Percentiles rank a stretch among this genome's conserved stretches.
These are phyloP conservation scores for Sequoia sempervirens DNA, from an alignment of 75 land plant genomes.

Conservation along the genomic window DNA sequence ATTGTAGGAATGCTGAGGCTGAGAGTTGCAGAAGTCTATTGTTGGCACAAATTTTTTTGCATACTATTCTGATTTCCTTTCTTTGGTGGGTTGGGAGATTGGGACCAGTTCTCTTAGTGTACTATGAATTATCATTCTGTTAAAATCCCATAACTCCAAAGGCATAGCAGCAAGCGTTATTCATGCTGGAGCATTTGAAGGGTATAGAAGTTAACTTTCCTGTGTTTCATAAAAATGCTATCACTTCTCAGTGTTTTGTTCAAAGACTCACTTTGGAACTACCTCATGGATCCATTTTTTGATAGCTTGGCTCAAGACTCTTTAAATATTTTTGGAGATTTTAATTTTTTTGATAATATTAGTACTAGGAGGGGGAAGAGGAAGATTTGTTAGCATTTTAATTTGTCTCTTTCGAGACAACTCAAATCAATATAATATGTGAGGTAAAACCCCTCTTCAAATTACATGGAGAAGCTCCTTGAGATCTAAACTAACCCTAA, in stretches of 20 bases:
- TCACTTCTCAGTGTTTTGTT: background rate
- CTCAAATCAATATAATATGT: no score
- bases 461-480: no score
- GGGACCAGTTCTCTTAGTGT: background rate
- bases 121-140: background rate
- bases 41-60: background rate
- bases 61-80: background rate
- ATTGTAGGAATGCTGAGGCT: background rate
- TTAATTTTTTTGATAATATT: no score
- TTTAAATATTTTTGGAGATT: no score
- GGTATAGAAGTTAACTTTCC: background rate
- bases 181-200: background rate
- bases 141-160: background rate
- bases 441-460: no score
- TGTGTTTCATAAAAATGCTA: background rate
- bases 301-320: background rate
- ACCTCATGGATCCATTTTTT: background rate
- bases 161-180: background rate
- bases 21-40: background rate
- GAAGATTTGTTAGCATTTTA: no score
- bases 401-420: no score
- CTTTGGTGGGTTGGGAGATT: background rate
- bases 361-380: no score
- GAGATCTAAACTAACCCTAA: no score
- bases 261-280: background rate